Evolutionary conservation across 1,139 yeast genomes (phyloP).

Genomic region (Candida glucosophila): DNA sequence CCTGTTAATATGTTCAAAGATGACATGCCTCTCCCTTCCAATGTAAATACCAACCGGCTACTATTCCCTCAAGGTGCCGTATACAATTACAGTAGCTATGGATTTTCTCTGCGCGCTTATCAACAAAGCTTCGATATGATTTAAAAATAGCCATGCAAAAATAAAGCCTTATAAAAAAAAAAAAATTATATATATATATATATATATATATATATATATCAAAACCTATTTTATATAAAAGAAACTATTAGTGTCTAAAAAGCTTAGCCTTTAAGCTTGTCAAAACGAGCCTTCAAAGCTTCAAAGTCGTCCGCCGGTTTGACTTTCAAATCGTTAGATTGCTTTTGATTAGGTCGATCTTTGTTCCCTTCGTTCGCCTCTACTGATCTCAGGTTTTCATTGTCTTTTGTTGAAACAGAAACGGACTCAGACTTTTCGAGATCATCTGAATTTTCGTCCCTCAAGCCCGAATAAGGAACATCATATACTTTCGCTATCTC

Average conservation of each 20-base stretch:
- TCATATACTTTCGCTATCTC: constrained; percentile 80
- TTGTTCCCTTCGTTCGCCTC: constrained; percentile 18
- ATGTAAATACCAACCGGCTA: too few relatives aligned
- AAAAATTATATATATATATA: too few relatives aligned
- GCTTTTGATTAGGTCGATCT: constrained; percentile 9
- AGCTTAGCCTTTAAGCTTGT: constrained; percentile 39
- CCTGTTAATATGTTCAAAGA: constrained; percentile 32
- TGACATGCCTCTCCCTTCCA: too few relatives aligned
- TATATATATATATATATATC: too few relatives aligned
- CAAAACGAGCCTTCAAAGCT: constrained; percentile 36
- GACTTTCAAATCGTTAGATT: constrained; percentile 4
- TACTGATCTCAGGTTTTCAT: constrained; percentile 8
- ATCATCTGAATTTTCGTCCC: constrained; percentile 14
- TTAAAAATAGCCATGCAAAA: too few relatives aligned
- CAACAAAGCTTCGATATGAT: too few relatives aligned
- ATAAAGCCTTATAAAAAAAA: too few relatives aligned
- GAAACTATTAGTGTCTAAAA: too few relatives aligned
- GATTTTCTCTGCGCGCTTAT: too few relatives aligned
- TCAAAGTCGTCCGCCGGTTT: constrained; percentile 26
- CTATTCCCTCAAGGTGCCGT: too few relatives aligned
- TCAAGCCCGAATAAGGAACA: constrained; percentile 61
- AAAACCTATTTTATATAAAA: too few relatives aligned
- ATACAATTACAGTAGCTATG: too few relatives aligned
- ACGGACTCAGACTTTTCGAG: constrained; percentile 8
- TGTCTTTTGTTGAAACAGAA: constrained; percentile 2